These are phyloP conservation scores for Trametes maxima DNA, from an alignment of 768 basidiomycete species.

Conservation along the genomic window DNA sequence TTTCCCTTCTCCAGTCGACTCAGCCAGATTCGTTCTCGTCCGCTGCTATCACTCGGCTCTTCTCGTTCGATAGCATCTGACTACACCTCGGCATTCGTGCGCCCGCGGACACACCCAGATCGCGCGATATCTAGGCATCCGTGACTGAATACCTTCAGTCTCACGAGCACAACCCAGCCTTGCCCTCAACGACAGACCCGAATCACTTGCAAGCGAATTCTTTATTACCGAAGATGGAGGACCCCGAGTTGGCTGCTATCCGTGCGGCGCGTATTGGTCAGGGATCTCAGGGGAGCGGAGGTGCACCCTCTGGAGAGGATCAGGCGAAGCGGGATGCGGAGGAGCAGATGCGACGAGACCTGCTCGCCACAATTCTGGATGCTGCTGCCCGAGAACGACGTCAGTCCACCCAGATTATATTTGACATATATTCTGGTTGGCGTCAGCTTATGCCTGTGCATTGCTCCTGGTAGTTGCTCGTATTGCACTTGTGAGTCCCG, in stretches of 20 bases:
- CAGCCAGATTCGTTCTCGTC: not conserved
- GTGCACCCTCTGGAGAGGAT: slow-evolving; percentile 49
- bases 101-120: not conserved
- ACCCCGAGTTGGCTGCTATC: slow-evolving; percentile 47
- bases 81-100: not conserved
- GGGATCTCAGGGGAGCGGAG: slow-evolving; percentile 34
- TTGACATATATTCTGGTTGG: not conserved
- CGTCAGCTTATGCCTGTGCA: not conserved
- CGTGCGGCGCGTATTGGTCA: slow-evolving; percentile 47
- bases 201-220: not conserved
- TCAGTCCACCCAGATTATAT: slow-evolving; percentile 36
- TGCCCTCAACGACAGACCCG: not conserved
- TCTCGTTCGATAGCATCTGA: not conserved
- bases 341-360: slow-evolving; percentile 73
- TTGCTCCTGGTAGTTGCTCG: slow-evolving; percentile 64
- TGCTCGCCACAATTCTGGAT: slow-evolving; percentile 80
- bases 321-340: slow-evolving; percentile 59
- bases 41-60: no score
- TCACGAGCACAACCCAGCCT: not conserved
- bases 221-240: slow-evolving; percentile 28
- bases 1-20: slow-evolving; percentile 16
- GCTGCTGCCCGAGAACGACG: slow-evolving; percentile 79
- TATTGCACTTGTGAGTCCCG: slow-evolving; percentile 84
- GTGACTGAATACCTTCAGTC: not conserved
- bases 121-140: no score